Conservation (phyloP, 169 alveolate species). For the Hepatocystis sp. region DNA sequence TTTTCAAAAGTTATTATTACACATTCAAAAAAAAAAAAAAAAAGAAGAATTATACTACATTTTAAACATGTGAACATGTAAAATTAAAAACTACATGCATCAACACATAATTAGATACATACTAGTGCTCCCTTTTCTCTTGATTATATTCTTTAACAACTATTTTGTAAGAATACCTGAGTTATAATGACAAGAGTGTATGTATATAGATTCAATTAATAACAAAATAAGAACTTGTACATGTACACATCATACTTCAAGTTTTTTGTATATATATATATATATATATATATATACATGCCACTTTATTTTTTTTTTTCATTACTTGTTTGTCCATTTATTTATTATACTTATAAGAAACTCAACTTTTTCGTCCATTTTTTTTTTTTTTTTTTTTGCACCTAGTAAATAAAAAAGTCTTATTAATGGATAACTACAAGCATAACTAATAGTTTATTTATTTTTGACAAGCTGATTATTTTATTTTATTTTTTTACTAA, state of each 20-base stretch:
- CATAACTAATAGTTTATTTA: too few species aligned
- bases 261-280: too few species aligned
- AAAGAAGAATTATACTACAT: neutral
- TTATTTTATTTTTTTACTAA: too few species aligned
- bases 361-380: slow-evolving; percentile 57
- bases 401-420: too few species aligned
- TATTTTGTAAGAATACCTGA: slow-evolving; percentile 59
- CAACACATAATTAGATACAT: slow-evolving; percentile 2
- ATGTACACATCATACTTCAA: too few species aligned
- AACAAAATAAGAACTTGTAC: too few species aligned
- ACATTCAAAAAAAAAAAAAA: neutral
- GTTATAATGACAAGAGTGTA: neutral
- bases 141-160: slow-evolving; percentile 40
- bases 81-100: neutral
- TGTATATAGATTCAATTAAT: neutral
- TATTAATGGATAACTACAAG: too few species aligned
- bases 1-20: neutral
- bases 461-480: too few species aligned
- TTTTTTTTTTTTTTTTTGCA: too few species aligned
- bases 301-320: neutral
- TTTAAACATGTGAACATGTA: neutral
- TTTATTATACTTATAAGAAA: slow-evolving; percentile 32
- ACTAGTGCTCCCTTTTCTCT: slow-evolving; percentile 62
- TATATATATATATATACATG: too few species aligned
- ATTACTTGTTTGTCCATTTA: slow-evolving; percentile 66